Percentiles rank a stretch among this genome's conserved stretches.
phyloP scores from a whole-genome alignment of 106 monocot genomes.

The Dendrobium officinale region DNA sequence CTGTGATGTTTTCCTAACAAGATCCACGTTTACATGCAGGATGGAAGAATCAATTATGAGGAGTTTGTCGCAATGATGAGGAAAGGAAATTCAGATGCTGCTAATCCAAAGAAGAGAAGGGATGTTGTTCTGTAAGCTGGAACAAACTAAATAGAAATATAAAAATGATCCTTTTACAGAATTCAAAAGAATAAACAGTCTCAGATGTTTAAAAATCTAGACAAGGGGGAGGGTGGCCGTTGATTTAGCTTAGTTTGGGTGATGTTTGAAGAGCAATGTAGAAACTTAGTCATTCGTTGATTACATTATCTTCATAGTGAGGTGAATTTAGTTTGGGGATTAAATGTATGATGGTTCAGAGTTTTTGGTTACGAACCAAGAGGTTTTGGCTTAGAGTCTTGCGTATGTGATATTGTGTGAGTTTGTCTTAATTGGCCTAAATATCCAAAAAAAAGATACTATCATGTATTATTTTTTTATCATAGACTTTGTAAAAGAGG shows the following conservation, averaged over 20 bases:
- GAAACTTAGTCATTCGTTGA: background rate
- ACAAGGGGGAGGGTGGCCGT: background rate
- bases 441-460: too few relatives aligned
- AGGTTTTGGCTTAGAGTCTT: too few relatives aligned
- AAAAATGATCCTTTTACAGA: background rate
- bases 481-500: background rate
- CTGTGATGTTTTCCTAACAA: background rate
- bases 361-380: too few relatives aligned
- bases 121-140: slow-evolving; percentile 24
- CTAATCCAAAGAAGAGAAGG: slow-evolving; percentile 55
- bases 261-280: background rate
- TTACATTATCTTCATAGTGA: background rate
- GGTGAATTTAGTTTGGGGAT: background rate
- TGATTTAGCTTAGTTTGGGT: background rate
- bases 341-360: background rate
- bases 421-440: too few relatives aligned
- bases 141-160: background rate
- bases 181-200: background rate
- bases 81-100: slow-evolving; percentile 39
- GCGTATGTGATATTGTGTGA: too few relatives aligned
- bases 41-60: slow-evolving; percentile 71
- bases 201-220: background rate
- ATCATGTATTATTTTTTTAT: too few relatives aligned
- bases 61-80: slow-evolving; percentile 69
- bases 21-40: slow-evolving; percentile 19